phyloP scores from a whole-genome alignment of 1,284 basidiomycete genomes.

The Rhodotorula sp. region DNA sequence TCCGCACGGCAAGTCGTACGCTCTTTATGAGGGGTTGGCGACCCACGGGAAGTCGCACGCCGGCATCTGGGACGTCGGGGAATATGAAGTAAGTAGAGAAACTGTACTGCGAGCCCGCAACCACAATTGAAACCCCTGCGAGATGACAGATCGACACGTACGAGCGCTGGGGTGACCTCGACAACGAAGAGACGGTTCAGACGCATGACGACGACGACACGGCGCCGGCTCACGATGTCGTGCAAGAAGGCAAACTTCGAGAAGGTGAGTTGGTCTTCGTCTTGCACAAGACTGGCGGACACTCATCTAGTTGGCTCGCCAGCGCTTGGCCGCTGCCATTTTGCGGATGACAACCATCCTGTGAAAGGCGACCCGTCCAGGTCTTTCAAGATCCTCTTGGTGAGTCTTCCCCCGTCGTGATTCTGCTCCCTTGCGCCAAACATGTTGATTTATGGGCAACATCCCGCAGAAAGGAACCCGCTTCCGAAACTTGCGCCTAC shows the following conservation, averaged over 20 bases:
- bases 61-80: conserved; percentile 21
- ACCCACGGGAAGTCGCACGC: background rate
- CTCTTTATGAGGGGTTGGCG: conserved; percentile 16
- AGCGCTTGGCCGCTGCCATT: background rate
- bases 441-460: background rate
- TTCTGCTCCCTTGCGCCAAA: background rate
- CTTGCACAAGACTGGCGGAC: background rate
- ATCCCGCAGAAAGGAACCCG: background rate
- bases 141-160: conserved; percentile 1
- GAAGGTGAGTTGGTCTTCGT: background rate
- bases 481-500: background rate
- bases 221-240: background rate
- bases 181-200: conserved; percentile 1
- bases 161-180: background rate
- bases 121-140: too few species aligned
- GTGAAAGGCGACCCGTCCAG: background rate
- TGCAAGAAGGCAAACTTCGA: background rate
- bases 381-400: background rate
- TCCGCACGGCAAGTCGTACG: conserved; percentile 16
- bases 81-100: conserved; percentile 21
- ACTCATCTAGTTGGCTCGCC: background rate
- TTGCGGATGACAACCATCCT: background rate
- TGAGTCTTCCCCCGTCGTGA: background rate
- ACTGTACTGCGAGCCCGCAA: too few species aligned
- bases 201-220: background rate